Evolutionary conservation across 257 asterid genomes (phyloP).

Genomic region (Rehmannia glutinosa): DNA sequence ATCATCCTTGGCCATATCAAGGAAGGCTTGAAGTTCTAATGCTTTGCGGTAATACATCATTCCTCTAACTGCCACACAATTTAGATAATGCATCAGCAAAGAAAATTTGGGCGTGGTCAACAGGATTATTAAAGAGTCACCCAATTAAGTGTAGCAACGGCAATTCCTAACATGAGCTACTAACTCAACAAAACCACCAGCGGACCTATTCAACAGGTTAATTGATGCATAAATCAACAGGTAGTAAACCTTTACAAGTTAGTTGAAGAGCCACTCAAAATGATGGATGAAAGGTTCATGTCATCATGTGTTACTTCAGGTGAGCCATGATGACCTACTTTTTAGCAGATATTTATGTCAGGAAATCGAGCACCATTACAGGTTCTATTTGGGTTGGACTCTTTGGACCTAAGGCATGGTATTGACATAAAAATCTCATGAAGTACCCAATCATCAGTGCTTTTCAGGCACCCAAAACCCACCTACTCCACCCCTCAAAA

Average conservation of each 20-base stretch:
- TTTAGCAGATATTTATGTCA: not conserved
- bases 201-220: too few species aligned
- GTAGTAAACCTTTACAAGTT: too few species aligned
- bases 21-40: constrained; percentile 87
- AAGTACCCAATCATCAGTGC: too few species aligned
- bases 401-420: not conserved
- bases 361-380: not conserved
- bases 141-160: not conserved
- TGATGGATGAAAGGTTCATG: too few species aligned
- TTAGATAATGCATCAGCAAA: not conserved
- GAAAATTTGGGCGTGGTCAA: constrained; percentile 10
- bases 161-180: not conserved
- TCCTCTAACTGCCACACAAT: constrained; percentile 64
- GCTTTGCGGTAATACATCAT: constrained; percentile 98
- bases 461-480: not conserved
- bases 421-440: not conserved
- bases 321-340: too few species aligned
- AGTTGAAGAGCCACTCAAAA: too few species aligned
- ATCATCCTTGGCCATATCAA: constrained; percentile 91
- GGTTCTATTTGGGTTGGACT: not conserved
- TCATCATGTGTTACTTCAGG: too few species aligned
- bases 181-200: too few species aligned
- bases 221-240: too few species aligned
- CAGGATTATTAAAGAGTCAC: not conserved
- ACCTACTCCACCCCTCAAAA: not conserved